phyloP scores from a whole-genome alignment of 164 flowering plant genomes.

The Vitis labrusca region DNA sequence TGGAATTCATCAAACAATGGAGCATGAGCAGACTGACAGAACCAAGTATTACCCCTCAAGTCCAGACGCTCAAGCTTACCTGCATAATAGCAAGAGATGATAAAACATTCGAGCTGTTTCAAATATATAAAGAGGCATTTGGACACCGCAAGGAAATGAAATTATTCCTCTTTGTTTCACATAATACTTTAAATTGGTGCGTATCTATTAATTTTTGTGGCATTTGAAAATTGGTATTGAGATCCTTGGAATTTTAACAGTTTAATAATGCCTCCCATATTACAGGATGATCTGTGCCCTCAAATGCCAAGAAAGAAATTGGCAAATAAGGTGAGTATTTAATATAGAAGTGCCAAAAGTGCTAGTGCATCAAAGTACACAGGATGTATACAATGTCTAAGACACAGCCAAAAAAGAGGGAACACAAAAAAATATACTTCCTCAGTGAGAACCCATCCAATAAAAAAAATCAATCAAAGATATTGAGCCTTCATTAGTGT shows the following conservation, averaged over 20 bases:
- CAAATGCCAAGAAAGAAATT: background rate
- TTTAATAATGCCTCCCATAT: background rate
- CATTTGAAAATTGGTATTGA: background rate
- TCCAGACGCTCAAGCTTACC: conserved; percentile 56
- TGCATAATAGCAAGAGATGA: conserved; percentile 11
- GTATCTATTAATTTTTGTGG: background rate
- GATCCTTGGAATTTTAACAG: too few species aligned
- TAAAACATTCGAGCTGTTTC: background rate
- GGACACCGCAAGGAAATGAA: background rate
- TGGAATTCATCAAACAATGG: conserved; percentile 38
- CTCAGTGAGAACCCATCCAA: too few species aligned
- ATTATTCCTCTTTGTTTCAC: background rate
- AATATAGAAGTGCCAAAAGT: too few species aligned
- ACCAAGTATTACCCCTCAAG: conserved; percentile 48
- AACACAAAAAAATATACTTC: too few species aligned
- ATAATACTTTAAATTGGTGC: background rate
- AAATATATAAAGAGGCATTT: background rate
- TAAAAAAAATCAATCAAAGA: too few species aligned
- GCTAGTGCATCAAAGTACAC: too few species aligned
- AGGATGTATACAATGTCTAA: too few species aligned
- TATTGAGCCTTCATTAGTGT: too few species aligned
- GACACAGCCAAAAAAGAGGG: too few species aligned
- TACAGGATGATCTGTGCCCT: background rate
- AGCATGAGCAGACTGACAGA: conserved; percentile 18
- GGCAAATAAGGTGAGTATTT: too few species aligned